Conservation (phyloP, 2,329 filamentous ascomycete genomes). For the Chaetomium olivaceum region DNA sequence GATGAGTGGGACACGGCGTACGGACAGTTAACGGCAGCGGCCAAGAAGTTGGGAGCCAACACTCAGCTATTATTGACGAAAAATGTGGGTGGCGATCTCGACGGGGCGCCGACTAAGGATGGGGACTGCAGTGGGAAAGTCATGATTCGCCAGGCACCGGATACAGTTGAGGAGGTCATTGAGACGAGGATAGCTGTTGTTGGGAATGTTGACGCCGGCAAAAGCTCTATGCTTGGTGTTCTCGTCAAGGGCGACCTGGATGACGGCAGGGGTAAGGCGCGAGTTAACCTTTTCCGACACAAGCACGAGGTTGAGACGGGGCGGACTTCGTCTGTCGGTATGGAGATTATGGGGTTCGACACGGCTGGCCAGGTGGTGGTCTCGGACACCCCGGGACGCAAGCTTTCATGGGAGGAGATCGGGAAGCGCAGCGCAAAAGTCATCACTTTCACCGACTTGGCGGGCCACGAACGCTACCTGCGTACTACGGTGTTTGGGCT, state of each 20-base stretch:
- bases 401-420: conserved; percentile 95
- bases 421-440: conserved; percentile 94
- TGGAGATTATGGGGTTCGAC: conserved; percentile 99
- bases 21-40: conserved; percentile 63
- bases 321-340: conserved; percentile 91
- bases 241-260: conserved; percentile 94
- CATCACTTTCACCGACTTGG: conserved; percentile 92
- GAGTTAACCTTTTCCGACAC: conserved; percentile 94
- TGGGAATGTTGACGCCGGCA: conserved; percentile 95
- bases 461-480: conserved; percentile 92
- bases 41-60: conserved; percentile 67
- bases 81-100: conserved; percentile 77
- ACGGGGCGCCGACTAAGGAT: conserved; percentile 69
- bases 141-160: conserved; percentile 73
- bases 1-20: conserved; percentile 76
- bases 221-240: conserved; percentile 93
- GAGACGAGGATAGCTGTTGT: conserved; percentile 97
- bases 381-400: conserved; percentile 77
- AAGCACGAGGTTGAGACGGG: conserved; percentile 98
- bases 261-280: conserved; percentile 88
- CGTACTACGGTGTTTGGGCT: conserved; percentile 96
- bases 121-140: conserved; percentile 82
- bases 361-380: conserved; percentile 78
- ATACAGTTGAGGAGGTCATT: conserved; percentile 80
- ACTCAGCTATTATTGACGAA: conserved; percentile 84